These are phyloP conservation scores for Xanthoconium separans DNA, from an alignment of 1,284 basidiomycete genomes.

Conservation along the genomic window DNA sequence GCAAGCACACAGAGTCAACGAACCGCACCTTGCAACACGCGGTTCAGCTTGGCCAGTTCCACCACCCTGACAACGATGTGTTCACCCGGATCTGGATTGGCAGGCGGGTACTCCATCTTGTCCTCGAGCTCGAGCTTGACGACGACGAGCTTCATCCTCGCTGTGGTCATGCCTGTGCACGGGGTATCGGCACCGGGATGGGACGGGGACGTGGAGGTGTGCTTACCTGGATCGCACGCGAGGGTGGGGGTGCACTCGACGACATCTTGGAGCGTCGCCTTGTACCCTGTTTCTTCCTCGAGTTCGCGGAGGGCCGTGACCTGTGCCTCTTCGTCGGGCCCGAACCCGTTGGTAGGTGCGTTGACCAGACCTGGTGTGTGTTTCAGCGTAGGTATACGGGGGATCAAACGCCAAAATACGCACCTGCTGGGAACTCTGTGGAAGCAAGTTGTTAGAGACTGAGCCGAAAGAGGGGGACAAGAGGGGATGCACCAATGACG, in stretches of 20 bases:
- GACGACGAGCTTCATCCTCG: slow-evolving; percentile 76
- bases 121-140: slow-evolving; percentile 63
- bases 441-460: not conserved
- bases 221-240: slow-evolving; percentile 67
- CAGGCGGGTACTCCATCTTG: slow-evolving; percentile 55
- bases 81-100: slow-evolving; percentile 79
- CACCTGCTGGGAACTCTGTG: slow-evolving; percentile 81
- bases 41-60: slow-evolving; percentile 60
- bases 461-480: too few relatives aligned
- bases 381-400: not conserved
- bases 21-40: slow-evolving; percentile 61
- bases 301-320: slow-evolving; percentile 82
- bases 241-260: slow-evolving; percentile 67
- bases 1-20: not conserved
- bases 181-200: not conserved
- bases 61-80: slow-evolving; percentile 77
- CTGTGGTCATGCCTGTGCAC: slow-evolving; percentile 74
- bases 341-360: slow-evolving; percentile 39
- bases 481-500: slow-evolving; percentile 61
- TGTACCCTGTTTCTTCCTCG: slow-evolving; percentile 89
- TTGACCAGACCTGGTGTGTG: slow-evolving; percentile 71
- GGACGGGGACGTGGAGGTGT: too few relatives aligned
- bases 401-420: not conserved
- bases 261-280: slow-evolving; percentile 50
- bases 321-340: slow-evolving; percentile 62